phyloP scores from a whole-genome alignment of 2,329 filamentous ascomycete species.

The Cladophialophora bantiana region DNA sequence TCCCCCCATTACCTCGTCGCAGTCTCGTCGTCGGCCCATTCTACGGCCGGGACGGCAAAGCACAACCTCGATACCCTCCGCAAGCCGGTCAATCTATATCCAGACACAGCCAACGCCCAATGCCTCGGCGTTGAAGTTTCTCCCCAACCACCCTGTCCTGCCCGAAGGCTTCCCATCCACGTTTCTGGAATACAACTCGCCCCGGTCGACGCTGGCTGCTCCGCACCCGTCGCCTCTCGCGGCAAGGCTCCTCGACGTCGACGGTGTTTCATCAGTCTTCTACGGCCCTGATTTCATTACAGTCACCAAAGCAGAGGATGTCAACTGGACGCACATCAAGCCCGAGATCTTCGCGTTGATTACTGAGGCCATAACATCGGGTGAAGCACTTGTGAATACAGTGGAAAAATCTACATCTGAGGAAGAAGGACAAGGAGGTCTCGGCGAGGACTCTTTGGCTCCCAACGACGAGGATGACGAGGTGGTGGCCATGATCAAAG shows the following conservation, averaged over 20 bases:
- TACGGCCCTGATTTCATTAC: constrained; percentile 97
- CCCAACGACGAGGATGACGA: constrained; percentile 93
- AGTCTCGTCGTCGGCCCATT: constrained; percentile 54
- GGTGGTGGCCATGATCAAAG: constrained; percentile 98
- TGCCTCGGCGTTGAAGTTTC: constrained; percentile 91
- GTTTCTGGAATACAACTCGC: constrained; percentile 90
- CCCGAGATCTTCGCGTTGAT: constrained; percentile 95
- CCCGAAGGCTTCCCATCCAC: constrained; percentile 74
- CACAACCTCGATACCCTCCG: constrained; percentile 45
- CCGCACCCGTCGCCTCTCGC: constrained; percentile 92
- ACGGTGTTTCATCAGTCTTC: constrained; percentile 93
- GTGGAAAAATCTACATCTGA: constrained; percentile 63
- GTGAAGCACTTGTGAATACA: constrained; percentile 79
- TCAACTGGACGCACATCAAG: constrained; percentile 92
- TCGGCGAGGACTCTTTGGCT: constrained; percentile 72
- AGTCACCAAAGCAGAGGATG: constrained; percentile 85
- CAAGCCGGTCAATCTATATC: constrained; percentile 86
- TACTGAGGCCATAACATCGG: constrained; percentile 86
- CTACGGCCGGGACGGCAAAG: constrained; percentile 52
- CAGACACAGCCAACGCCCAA: constrained; percentile 96
- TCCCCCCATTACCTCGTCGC: constrained; percentile 57
- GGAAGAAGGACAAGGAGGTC: constrained; percentile 57
- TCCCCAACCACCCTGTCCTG: constrained; percentile 86
- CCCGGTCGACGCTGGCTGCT: constrained; percentile 84
- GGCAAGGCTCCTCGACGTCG: constrained; percentile 87